Percentiles rank a stretch among this genome's conserved stretches.
Evolutionary conservation across 768 basidiomycete genomes (phyloP).

Genomic region (Phylloporus rhodoxanthus): DNA sequence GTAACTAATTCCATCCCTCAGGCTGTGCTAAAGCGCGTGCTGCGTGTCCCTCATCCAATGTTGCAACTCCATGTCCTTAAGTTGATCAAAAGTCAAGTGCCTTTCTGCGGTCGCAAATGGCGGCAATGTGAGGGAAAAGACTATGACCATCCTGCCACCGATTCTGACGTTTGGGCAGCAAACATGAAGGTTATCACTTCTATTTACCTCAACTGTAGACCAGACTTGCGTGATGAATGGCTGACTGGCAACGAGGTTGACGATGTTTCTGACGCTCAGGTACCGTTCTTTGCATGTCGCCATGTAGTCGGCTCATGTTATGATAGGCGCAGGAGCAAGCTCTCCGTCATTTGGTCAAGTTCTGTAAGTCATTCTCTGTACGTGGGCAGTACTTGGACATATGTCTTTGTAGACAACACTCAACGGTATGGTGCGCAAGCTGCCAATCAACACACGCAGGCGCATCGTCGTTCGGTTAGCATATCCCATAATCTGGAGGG

Average conservation of each 20-base stretch:
- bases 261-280: conserved; percentile 86
- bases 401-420: conserved; percentile 62
- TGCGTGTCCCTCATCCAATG: conserved; percentile 91
- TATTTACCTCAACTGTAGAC: conserved; percentile 95
- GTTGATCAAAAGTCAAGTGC: conserved; percentile 97
- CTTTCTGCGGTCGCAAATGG: conserved; percentile 97
- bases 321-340: conserved; percentile 90
- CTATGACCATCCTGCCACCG: not conserved
- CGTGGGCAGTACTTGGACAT: not conserved
- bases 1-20: conserved; percentile 31
- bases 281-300: conserved; percentile 28
- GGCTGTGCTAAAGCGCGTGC: conserved; percentile 93
- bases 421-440: conserved; percentile 74
- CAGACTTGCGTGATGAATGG: conserved; percentile 97
- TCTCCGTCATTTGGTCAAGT: conserved; percentile 87
- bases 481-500: conserved; percentile 80
- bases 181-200: conserved; percentile 99
- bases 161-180: conserved; percentile 43
- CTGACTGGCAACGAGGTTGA: conserved; percentile 89
- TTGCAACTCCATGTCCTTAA: conserved; percentile 93
- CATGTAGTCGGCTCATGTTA: conserved; percentile 9
- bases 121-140: conserved; percentile 66
- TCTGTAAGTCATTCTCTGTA: conserved; percentile 57
- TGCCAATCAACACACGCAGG: conserved; percentile 44
- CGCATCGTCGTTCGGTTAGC: conserved; percentile 77